Evolutionary conservation across 2,329 filamentous ascomycete species (phyloP), one percentile per base, ranked within the genome.

Genomic region (Bisporella sp.): DNA sequence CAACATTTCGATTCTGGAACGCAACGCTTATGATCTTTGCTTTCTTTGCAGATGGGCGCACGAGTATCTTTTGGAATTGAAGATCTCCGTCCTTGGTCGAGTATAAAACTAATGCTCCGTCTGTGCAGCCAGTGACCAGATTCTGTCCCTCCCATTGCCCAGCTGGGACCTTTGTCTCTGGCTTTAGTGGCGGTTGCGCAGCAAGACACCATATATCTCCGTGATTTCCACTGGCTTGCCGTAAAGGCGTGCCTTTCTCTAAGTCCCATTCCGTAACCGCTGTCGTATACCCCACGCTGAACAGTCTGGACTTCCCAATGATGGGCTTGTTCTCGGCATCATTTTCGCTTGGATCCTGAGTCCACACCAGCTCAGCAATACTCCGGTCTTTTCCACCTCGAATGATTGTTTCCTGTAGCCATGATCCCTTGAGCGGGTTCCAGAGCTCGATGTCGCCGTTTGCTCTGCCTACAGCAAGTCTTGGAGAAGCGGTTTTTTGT

Each of bases 371-470:
- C 6, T 89, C 89, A 69, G 99, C 93, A 54, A 96, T 85, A 63
- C 87, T 95, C 57, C 90, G 79, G 61, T 90, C 87, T 61, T 87
- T 84, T 46, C 89, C 90, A 56, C 92, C 91, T 35, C 81, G 79
- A 46, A 97, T 84, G 54, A 91, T 82, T 39, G 82, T 83, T 73
- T 99, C 93, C 67, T 97, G 93, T 57, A 89, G 79, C 93, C 93
- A 99, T 54, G 77, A 74, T 45, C 66, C 66, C 57, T 80, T 81
- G 48, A 84, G 72, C 3, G 92, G 90, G 68, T 96, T 96, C 93
- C 93, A 99, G 57, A 99, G 90, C 71, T 99, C 93, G 60, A 99
- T 93, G 64, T 96, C 89, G 60, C 93, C 93, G 67, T 97, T 96
- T 52, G 89, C 87, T 58, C 93, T 85, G 53, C 93, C 93, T 61